Percentiles rank a stretch among this genome's conserved stretches.
These are phyloP conservation scores for Raphanus hybrid DNA, from an alignment of 441 rosid species.

Conservation along the genomic window DNA sequence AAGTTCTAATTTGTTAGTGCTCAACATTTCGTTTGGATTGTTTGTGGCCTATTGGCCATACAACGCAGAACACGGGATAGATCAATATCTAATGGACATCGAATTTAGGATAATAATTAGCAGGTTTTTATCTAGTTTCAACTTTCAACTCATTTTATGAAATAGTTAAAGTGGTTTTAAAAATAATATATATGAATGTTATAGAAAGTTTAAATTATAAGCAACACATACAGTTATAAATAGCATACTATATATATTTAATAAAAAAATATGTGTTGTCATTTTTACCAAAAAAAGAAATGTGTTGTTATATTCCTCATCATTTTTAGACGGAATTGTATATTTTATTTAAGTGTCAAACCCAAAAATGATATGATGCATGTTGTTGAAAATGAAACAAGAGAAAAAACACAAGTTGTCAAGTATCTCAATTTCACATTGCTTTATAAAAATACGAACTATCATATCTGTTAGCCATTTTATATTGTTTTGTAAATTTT, in stretches of 20 bases:
- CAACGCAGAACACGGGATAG: not conserved
- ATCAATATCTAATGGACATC: not conserved
- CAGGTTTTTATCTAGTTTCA: not conserved
- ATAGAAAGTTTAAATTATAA: too few species aligned
- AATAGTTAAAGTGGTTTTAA: not conserved
- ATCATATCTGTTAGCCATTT: too few species aligned
- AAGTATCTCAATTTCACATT: too few species aligned
- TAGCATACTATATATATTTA: not conserved
- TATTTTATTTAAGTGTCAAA: not conserved
- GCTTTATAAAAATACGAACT: too few species aligned
- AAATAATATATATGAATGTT: not conserved
- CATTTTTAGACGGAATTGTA: not conserved
- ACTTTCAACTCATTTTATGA: not conserved
- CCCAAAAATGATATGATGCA: not conserved
- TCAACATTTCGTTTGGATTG: not conserved
- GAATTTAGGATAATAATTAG: conserved; percentile 4
- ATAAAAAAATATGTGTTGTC: not conserved
- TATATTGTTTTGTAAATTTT: too few species aligned
- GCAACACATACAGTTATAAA: not conserved
- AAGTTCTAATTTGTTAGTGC: conserved; percentile 1
- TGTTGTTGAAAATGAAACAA: not conserved
- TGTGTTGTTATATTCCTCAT: not conserved
- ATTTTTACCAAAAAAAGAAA: too few species aligned
- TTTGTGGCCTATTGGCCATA: not conserved
- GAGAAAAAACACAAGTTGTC: not conserved